Percentiles rank a stretch among this genome's conserved stretches.
Evolutionary conservation across 371 early-diverging fungal genomes (phyloP).

Genomic region (Syncephalastrum contaminatum): DNA sequence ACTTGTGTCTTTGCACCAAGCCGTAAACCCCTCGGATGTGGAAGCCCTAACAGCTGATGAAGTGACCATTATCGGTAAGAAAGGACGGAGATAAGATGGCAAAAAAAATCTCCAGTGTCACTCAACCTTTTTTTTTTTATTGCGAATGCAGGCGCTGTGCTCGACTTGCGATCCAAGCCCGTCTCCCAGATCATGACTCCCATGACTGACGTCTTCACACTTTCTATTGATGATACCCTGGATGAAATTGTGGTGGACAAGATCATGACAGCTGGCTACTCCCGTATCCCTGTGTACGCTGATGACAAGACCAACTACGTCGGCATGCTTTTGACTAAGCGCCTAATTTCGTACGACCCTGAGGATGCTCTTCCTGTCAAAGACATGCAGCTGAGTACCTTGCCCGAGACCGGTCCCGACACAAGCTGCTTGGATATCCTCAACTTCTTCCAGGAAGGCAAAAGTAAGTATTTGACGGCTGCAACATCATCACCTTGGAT

Average conservation of each 20-base stretch:
- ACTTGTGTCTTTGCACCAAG: constrained; percentile 85
- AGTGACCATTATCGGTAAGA: constrained; percentile 63
- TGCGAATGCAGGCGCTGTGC: constrained; percentile 63
- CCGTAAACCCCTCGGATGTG: constrained; percentile 60
- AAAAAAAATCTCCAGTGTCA: not conserved
- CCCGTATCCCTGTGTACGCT: constrained; percentile 86
- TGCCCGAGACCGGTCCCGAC: constrained; percentile 72
- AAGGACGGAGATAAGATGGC: too few species aligned
- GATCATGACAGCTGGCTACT: constrained; percentile 85
- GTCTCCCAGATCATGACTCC: constrained; percentile 88
- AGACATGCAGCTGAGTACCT: constrained; percentile 64
- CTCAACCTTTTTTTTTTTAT: not conserved
- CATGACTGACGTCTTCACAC: constrained; percentile 79
- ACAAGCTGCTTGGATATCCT: constrained; percentile 87
- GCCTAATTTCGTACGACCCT: constrained; percentile 81
- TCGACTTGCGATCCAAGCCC: constrained; percentile 86
- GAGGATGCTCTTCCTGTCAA: constrained; percentile 75
- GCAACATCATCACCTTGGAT: too few species aligned
- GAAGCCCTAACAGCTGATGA: constrained; percentile 89
- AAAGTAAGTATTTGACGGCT: constrained; percentile 54
- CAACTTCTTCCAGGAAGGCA: constrained; percentile 92
- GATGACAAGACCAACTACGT: constrained; percentile 69
- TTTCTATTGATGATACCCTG: constrained; percentile 67
- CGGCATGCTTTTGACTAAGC: constrained; percentile 89
- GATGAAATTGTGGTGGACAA: constrained; percentile 66